These are phyloP conservation scores for Glycyrrhiza uralensis DNA, from an alignment of 306 rosid species.

Conservation along the genomic window DNA sequence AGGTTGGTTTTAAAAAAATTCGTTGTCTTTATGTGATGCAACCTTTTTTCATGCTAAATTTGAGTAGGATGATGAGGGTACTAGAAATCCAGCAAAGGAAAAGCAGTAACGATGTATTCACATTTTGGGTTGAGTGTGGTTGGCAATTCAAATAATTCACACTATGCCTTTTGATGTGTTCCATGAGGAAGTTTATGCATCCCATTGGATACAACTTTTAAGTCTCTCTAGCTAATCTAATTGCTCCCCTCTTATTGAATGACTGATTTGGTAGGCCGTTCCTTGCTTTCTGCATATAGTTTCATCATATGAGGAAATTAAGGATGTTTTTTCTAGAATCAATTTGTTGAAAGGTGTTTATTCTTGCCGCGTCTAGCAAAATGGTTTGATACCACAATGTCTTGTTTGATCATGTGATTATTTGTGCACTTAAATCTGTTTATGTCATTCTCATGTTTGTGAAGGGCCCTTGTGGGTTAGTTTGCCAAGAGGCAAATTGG, in stretches of 20 bases:
- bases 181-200: neutral
- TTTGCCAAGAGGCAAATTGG: neutral
- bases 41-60: slow-evolving; percentile 6
- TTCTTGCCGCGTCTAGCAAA: neutral
- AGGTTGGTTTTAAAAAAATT: slow-evolving; percentile 53
- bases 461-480: neutral
- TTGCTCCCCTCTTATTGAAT: neutral
- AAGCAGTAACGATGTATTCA: neutral
- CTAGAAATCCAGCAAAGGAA: slow-evolving; percentile 3
- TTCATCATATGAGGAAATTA: neutral
- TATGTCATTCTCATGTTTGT: neutral
- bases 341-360: neutral
- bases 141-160: neutral
- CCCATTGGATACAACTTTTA: neutral
- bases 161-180: neutral
- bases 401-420: neutral
- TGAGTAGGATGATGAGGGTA: neutral
- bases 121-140: neutral
- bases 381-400: neutral
- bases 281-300: neutral
- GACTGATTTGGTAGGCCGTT: slow-evolving; percentile 12
- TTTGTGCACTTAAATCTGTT: neutral
- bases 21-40: neutral
- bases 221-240: neutral
- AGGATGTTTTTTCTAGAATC: neutral